A percentile compares a stretch with the other conserved stretches of the same genome.
phyloP scores from a whole-genome alignment of 768 basidiomycete genomes.

The Suillus brevipes region DNA sequence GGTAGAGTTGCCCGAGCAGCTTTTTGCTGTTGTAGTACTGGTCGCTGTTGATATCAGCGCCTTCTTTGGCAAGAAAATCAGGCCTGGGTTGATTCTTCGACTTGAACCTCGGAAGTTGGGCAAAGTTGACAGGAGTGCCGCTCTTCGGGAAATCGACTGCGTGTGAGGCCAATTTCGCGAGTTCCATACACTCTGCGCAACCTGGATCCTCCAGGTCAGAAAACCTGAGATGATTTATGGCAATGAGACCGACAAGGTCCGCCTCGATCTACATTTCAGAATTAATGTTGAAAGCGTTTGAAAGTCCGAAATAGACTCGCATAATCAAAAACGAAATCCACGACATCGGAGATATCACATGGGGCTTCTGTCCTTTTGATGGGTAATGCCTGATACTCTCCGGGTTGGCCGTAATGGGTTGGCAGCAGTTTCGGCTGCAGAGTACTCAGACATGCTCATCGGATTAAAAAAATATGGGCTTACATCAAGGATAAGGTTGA shows the following conservation, averaged over 20 bases:
- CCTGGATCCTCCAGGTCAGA: slow-evolving; percentile 40
- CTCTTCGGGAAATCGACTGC: slow-evolving; percentile 52
- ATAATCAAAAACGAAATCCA: slow-evolving; percentile 49
- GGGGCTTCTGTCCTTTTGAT: slow-evolving; percentile 32
- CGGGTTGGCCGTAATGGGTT: slow-evolving; percentile 26
- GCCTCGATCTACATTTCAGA: slow-evolving; percentile 32
- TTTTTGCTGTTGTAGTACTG: slow-evolving; percentile 43
- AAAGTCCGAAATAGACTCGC: slow-evolving; percentile 27
- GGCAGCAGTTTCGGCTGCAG: slow-evolving; percentile 35
- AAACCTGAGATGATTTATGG: slow-evolving; percentile 44
- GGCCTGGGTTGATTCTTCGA: slow-evolving; percentile 30
- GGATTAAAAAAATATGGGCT: slow-evolving; percentile 11
- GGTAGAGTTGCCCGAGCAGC: slow-evolving; percentile 45
- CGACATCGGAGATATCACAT: slow-evolving; percentile 44
- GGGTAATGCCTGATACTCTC: slow-evolving; percentile 39
- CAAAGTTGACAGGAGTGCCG: slow-evolving; percentile 41
- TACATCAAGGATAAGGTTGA: slow-evolving; percentile 48
- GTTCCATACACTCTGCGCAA: slow-evolving; percentile 36
- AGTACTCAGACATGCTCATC: slow-evolving; percentile 11
- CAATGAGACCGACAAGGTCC: slow-evolving; percentile 43
- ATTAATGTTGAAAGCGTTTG: not conserved
- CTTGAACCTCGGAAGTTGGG: slow-evolving; percentile 31
- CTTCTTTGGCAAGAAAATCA: slow-evolving; percentile 47
- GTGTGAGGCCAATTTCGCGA: slow-evolving; percentile 47
- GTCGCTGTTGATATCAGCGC: slow-evolving; percentile 23